These are phyloP conservation scores for Artemisia argyi DNA, from an alignment of 129 eudicot species.

Conservation along the genomic window DNA sequence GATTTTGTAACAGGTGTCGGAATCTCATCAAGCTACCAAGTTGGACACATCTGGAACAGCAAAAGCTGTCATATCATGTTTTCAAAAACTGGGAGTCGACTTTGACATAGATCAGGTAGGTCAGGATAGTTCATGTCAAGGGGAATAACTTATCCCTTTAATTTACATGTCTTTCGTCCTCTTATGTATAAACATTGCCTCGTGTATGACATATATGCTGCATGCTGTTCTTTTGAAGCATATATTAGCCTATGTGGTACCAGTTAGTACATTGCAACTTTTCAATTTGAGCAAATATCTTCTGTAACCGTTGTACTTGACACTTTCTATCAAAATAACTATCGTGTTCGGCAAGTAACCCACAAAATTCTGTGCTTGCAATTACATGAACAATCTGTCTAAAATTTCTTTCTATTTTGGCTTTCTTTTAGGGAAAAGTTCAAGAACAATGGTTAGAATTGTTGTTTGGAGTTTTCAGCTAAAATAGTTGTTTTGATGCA, in stretches of 20 bases:
- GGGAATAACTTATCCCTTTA: background rate
- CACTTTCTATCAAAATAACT: background rate
- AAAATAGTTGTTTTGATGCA: too few relatives aligned
- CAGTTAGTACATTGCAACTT: background rate
- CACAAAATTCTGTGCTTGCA: background rate
- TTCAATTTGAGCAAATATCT: background rate
- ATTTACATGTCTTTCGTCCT: background rate
- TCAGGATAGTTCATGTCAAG: background rate
- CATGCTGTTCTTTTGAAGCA: background rate
- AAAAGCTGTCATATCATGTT: constrained; percentile 92
- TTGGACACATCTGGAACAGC: constrained; percentile 94
- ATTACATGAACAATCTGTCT: background rate
- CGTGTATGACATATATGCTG: background rate
- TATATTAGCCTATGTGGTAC: background rate
- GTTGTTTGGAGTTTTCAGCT: background rate
- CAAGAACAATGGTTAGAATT: background rate
- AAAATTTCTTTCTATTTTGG: background rate
- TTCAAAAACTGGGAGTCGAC: constrained; percentile 80
- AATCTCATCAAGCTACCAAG: constrained; percentile 87
- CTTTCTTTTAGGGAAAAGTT: background rate
- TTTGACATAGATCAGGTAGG: constrained; percentile 71
- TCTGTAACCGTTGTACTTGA: background rate
- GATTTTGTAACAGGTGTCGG: constrained; percentile 56
- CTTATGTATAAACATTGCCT: background rate
- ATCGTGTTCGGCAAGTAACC: background rate